Percentiles rank a stretch among this genome's conserved stretches.
phyloP scores from a whole-genome alignment of 306 rosid genomes.

The Mucuna pruriens region DNA sequence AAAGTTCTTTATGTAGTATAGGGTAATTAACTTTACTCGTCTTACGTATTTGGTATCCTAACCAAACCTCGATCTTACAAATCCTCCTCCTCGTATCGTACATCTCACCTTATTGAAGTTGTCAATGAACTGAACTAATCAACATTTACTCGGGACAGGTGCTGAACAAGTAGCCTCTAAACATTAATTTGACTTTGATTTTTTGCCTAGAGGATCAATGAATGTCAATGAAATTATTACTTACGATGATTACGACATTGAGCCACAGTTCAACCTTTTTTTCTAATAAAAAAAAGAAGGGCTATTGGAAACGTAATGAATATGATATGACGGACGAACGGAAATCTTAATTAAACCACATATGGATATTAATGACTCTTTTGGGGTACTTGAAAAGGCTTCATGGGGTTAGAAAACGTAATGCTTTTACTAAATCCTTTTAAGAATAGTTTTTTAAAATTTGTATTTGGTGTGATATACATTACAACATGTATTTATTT shows the following conservation, averaged over 20 bases:
- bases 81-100: background rate
- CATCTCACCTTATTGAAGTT: constrained; percentile 10
- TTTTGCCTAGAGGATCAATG: background rate
- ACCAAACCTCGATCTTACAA: background rate
- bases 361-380: background rate
- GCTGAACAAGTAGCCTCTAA: constrained; percentile 12
- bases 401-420: background rate
- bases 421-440: background rate
- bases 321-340: background rate
- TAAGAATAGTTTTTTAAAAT: background rate
- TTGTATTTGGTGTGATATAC: background rate
- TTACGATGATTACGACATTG: background rate
- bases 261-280: background rate
- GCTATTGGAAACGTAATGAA: background rate
- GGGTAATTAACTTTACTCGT: background rate
- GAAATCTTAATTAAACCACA: background rate
- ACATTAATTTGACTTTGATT: constrained; percentile 32
- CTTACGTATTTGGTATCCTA: background rate
- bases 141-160: constrained; percentile 17
- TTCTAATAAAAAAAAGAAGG: background rate
- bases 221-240: constrained; percentile 19
- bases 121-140: constrained; percentile 44
- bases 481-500: too few species aligned
- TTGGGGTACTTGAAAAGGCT: background rate
- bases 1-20: background rate